Base-by-base conservation (phyloP, 768 basidiomycete genomes). In the Plicaturopsis crispa region DNA sequence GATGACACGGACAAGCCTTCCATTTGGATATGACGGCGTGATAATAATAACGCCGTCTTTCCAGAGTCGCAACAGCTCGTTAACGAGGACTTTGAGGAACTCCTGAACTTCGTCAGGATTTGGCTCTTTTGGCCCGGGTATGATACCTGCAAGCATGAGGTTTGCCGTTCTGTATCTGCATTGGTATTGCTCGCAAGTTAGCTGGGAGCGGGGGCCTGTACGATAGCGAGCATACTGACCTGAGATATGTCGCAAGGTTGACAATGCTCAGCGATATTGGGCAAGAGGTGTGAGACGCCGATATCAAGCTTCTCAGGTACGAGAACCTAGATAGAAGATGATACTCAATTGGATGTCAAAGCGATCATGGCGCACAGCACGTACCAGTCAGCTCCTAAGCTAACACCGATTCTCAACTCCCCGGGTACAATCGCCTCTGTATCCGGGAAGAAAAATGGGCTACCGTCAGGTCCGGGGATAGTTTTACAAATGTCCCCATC, bases 241-340 rank as follows among this genome's bases (percentile, higher is more conserved):
- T 40, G 1, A 55, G 48, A 31, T 55, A 47, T 0, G 48, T 41
- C 0, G 51, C 53, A 0, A 64, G 46, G 33, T 64, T 63, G 20
- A 53, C 45, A 6, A 65, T 45, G 13, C 46, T 57, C 24, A 57
- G 59, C 0, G 59, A 66, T 31, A 59, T 59, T 0, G 60, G 60
- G 24, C 55, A 50, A 6, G 56, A 63, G 0, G 59, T 48, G 35
- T 66, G 60, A 0, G 60, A 64, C 2, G 61, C 57, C 1, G 58
- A 47, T 31, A 63, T 61, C 4, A 53, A 52, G 38, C 59, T 60
- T 1, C 49, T 50, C 0, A 63, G 43, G 33, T 65, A 62, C 0
- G 59, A 63, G 38, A 65, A 61, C 62, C 62, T 63, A 26, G 8
- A 40, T 14, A 14, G 19, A 1, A 14, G 36, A 10, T 32, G 26